phyloP scores from a whole-genome alignment of 176 grass and related monocot species.

The Rhynchospora breviuscula region DNA sequence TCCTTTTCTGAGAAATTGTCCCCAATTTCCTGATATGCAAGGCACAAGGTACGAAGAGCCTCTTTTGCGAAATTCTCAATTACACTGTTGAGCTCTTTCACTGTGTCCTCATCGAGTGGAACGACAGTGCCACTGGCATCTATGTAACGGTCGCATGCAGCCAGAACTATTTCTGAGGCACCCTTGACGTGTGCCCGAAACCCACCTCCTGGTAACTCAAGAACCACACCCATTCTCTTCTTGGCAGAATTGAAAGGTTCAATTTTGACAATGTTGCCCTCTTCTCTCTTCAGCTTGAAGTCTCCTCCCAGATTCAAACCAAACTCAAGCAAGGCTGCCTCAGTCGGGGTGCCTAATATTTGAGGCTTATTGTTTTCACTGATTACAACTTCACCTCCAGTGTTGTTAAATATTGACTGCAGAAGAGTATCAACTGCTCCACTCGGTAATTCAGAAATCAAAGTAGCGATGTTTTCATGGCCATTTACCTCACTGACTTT shows the following conservation, averaged over 20 bases:
- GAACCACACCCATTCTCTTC: slow-evolving; percentile 89
- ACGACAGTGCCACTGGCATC: slow-evolving; percentile 50
- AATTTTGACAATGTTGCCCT: slow-evolving; percentile 70
- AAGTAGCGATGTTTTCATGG: slow-evolving; percentile 40
- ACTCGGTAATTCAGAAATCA: slow-evolving; percentile 67
- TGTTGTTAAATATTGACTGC: slow-evolving; percentile 94
- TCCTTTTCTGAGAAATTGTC: slow-evolving; percentile 44
- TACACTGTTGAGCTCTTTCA: slow-evolving; percentile 52
- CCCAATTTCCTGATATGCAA: slow-evolving; percentile 80
- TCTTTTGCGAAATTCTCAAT: slow-evolving; percentile 81
- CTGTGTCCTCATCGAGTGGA: slow-evolving; percentile 51
- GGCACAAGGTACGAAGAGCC: slow-evolving; percentile 86
- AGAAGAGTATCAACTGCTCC: slow-evolving; percentile 54
- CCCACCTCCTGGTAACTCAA: slow-evolving; percentile 61
- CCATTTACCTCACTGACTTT: slow-evolving; percentile 50
- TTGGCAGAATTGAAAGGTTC: slow-evolving; percentile 95
- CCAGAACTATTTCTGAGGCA: slow-evolving; percentile 91
- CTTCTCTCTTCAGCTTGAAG: slow-evolving; percentile 58
- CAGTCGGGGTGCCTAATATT: slow-evolving; percentile 84
- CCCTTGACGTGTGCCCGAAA: slow-evolving; percentile 77
- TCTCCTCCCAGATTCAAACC: slow-evolving; percentile 84
- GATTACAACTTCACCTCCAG: slow-evolving; percentile 81
- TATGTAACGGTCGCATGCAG: slow-evolving; percentile 67
- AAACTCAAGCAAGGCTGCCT: slow-evolving; percentile 84
- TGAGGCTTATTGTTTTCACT: slow-evolving; percentile 56